Evolutionary conservation across 139 green algal genomes (phyloP).

Genomic region (Micromonas pusilla): DNA sequence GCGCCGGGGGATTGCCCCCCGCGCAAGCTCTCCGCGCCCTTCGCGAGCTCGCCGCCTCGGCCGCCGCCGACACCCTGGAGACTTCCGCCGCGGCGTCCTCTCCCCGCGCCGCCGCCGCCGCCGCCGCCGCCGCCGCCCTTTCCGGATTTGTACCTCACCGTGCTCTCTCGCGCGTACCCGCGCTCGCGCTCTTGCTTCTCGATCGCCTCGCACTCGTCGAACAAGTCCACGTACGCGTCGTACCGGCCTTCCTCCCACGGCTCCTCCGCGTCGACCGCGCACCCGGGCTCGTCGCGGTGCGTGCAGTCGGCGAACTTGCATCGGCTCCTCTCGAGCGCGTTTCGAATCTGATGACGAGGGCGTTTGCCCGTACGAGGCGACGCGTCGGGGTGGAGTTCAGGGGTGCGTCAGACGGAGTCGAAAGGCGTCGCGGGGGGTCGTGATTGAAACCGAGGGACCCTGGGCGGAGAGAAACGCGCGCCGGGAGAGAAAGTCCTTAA

Average conservation of each 20-base stretch:
- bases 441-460: no score
- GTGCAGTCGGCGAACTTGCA: constrained; percentile 80
- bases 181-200: constrained; percentile 1
- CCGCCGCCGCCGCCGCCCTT: constrained; percentile 28
- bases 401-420: no score
- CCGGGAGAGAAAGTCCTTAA: no score
- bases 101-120: constrained; percentile 46
- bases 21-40: no score
- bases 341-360: no score
- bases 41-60: no score
- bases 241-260: constrained; percentile 59
- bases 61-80: no score
- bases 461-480: no score
- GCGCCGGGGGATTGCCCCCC: no score
- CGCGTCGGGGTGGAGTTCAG: background rate
- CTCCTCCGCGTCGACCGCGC: constrained; percentile 45
- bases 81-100: no score
- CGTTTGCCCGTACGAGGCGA: background rate
- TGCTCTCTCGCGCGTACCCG: background rate
- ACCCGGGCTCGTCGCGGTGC: constrained; percentile 82
- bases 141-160: constrained; percentile 13
- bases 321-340: background rate
- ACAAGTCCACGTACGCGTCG: constrained; percentile 50
- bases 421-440: no score
- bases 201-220: constrained; percentile 47